Evolutionary conservation across 2,329 filamentous ascomycete species (phyloP), one percentile per base, ranked within the genome.

Genomic region (Xylaria hypoxylon): DNA sequence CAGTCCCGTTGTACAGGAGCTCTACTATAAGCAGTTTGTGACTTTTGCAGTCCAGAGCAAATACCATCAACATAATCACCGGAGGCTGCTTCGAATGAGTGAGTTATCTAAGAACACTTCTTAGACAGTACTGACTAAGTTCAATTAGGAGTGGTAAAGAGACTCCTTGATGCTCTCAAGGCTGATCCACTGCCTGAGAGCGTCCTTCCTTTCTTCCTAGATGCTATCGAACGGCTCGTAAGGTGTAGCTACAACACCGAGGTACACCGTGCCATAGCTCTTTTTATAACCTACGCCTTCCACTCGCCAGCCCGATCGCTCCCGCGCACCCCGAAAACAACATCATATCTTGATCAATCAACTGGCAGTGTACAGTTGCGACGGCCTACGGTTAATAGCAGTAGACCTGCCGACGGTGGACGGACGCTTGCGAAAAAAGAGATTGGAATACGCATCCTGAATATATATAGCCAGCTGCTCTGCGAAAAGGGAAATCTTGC

Each of bases 11-110:
- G 92, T 94, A 0, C 93, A 97, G 75, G 90, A 92, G 73, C 83
- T 97, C 26, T 99, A 98, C 79, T 98, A 97, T 79, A 89, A 90
- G 67, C 96, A 99, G 76, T 98, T 98, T 74, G 84, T 91, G 68
- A 91, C 90, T 0, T 97, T 99, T 80, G 91, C 92, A 1, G 87
- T 91, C n/a, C 90, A 90, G 74, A 97, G 95, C 84, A 94, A 96
- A 76, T 91, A 96, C 75, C 92, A 94, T 76, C 90, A 93, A 66
- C 98, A 98, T 80, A 99, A 99, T 77, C 90, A 92, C 59, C 91
- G 93, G 75, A 88, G 96, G 52, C 82, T 99, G 67, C 88, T 92
- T 66, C 87, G 94, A 72, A 99, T 99, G 92, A 89, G 95, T 94
- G 87, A 84, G 92, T 78, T 28, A 47, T 58, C 45, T 28, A 17